Evolutionary conservation across 75 land plant genomes (phyloP), one percentile per base, ranked within the genome.

Genomic region (Picea sitchensis): DNA sequence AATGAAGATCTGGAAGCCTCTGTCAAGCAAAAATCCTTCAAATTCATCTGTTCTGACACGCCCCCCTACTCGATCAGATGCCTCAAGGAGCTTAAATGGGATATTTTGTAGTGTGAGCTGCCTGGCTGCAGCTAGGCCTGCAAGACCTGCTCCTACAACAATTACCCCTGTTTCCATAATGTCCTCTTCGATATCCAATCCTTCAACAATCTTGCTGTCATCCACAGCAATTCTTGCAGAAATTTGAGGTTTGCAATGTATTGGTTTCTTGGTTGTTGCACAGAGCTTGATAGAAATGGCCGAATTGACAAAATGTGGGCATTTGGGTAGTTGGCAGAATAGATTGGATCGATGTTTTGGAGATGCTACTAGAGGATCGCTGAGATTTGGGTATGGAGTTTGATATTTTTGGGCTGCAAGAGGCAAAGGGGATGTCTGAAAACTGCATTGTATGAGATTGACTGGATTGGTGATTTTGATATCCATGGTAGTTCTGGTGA

Each of bases 1-100:
- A 82, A 96, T 95, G 88, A 94, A 91, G 78, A 94, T 96, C 83
- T 96, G 99, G 83, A 96, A 96, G 72, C 99, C 99, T 36, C 99
- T 90, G 86, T 96, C 99, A 61, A 94, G 91, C 71, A 90, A 79
- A 77, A 91, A 94, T 56, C 95, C 95, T 73, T 92, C 88, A 79
- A 82, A 74, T 79, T n/a, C 3, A 80, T 96, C 99, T 58, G 98
- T 94, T 31, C 98, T 86, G 73, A 94, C 99, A 21, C 99, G 95
- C 71, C 98, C 99, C 65, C 99, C 99, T n/a, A 95, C 91, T 76
- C 85, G 90, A 79, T 92, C 95, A 44, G 98, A 94, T 44, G 95
- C 81, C 72, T 96, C 99, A 2, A 96, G 86, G 75, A 96, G 85
- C 82, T 86, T 71, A 77, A 91, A 94, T 2, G 99, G 89, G 77